Base-by-base conservation (phyloP, 176 grass and related monocot genomes). In the Aegilops tauschii region DNA sequence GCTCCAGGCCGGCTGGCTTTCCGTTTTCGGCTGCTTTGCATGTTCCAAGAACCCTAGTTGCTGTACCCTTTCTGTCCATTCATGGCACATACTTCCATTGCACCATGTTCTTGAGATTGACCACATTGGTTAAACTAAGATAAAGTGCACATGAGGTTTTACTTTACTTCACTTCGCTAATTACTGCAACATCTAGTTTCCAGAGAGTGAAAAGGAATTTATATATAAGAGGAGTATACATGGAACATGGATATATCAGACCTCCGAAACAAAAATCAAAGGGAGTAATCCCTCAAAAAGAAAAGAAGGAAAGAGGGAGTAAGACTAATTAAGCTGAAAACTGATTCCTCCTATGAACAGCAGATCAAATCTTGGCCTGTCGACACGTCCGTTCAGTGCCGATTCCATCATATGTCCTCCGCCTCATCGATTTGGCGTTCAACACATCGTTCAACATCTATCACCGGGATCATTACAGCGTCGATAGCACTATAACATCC, bases 1-100 rank as follows among this genome's bases (percentile, higher is more conserved):
- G 61, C 73, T 82, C 84, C 79, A 88, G 74, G 73, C 80, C 83
- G 85, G 47, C 82, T 86, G 85, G 47, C 70, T 90, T 79, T 69
- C 89, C 80, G 23, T 70, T 91, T 89, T 98, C 32, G 89, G 89
- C 67, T 12, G 73, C 52, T 4, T 35, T 25, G 34, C 79, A 80
- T 83, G 58, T 89, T 65, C 88, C 77, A 81, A 88, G 78, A 65
- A 83, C 86, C 85, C 85, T 76, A 87, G 61, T 81, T 86, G 75
- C 54, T 84, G 59, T 86, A 28, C 85, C 86, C 1, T 77, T 88
- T 93, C 25, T 73, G 89, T 14, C 76, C 86, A 90, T 32, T 71
- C 54, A 52, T 54, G 71, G 12, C 10, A 28, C 69, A 91, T 31
- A 70, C 35, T 84, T 88, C 18, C 47, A 39, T 65, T 65, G 78